Conservation (phyloP, 2,329 filamentous ascomycete genomes). For the Metarhizium guizhouense region DNA sequence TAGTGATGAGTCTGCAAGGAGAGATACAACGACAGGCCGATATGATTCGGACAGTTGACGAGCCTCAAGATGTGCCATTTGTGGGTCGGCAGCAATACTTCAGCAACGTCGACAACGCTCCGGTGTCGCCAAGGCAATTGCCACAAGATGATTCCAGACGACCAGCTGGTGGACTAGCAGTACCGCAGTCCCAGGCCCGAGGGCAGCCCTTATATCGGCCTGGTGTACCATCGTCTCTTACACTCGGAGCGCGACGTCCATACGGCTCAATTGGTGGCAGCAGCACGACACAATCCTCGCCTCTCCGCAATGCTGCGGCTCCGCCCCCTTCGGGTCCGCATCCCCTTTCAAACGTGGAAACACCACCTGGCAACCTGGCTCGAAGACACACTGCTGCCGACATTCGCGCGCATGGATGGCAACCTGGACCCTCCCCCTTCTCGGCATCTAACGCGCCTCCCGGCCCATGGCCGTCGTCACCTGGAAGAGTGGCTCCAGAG, state of each 20-base stretch:
- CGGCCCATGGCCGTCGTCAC: constrained; percentile 46
- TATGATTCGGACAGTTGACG: constrained; percentile 46
- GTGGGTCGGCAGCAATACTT: constrained; percentile 61
- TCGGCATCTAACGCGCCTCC: constrained; percentile 48
- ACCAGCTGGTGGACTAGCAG: constrained; percentile 53
- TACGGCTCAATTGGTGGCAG: constrained; percentile 81
- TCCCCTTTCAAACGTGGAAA: constrained; percentile 53
- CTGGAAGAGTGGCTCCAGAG: constrained; percentile 38
- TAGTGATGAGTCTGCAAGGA: constrained; percentile 46
- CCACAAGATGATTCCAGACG: constrained; percentile 79
- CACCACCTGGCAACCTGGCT: constrained; percentile 59
- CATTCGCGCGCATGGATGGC: constrained; percentile 82
- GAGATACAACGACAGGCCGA: constrained; percentile 56
- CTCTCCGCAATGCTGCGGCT: constrained; percentile 57
- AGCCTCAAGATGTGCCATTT: constrained; percentile 60
- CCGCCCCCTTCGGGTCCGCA: constrained; percentile 58
- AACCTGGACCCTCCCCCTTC: constrained; percentile 51
- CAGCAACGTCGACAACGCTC: constrained; percentile 60
- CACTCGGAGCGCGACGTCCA: constrained; percentile 64
- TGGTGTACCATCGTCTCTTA: constrained; percentile 72
- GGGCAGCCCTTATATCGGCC: constrained; percentile 62
- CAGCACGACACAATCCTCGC: constrained; percentile 62
- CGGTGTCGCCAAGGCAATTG: constrained; percentile 79
- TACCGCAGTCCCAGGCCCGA: constrained; percentile 47
- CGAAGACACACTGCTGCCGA: constrained; percentile 92